A percentile compares a stretch with the other conserved stretches of the same genome.
These are phyloP conservation scores for Starmerella vaccinii DNA, from an alignment of 805 yeast species.

Conservation along the genomic window DNA sequence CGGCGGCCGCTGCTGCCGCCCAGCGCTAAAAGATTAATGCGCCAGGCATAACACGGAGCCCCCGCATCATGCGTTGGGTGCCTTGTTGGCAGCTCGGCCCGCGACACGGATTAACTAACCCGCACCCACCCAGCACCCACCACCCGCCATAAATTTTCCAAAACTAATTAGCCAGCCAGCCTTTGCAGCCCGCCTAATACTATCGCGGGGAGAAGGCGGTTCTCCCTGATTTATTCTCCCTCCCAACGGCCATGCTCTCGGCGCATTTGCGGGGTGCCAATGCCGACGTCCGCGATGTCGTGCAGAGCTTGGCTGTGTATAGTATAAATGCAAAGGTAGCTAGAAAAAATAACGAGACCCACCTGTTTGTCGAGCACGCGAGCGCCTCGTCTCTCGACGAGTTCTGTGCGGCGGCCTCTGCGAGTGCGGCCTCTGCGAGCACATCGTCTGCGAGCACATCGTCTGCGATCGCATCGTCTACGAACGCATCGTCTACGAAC, in stretches of 20 bases:
- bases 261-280: not conserved
- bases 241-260: not conserved
- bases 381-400: not conserved
- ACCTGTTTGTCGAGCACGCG: constrained; percentile 3
- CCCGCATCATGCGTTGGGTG: no score
- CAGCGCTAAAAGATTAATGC: no score
- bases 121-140: no score
- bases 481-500: not conserved
- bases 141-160: no score
- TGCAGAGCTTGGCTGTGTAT: not conserved
- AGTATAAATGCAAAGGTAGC: constrained; percentile 2
- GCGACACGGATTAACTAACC: not conserved
- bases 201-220: no score
- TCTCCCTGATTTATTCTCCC: no score
- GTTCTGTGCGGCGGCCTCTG: not conserved
- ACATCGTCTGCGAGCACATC: no score
- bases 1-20: no score
- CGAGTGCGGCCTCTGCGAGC: no score
- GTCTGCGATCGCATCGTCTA: not conserved
- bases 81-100: no score
- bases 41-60: constrained; percentile 1
- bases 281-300: not conserved
- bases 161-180: no score
- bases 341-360: constrained; percentile 6
- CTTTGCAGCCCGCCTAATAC: no score